phyloP scores from a whole-genome alignment of 2,329 filamentous ascomycete species.

The Podosphaera fusca region DNA sequence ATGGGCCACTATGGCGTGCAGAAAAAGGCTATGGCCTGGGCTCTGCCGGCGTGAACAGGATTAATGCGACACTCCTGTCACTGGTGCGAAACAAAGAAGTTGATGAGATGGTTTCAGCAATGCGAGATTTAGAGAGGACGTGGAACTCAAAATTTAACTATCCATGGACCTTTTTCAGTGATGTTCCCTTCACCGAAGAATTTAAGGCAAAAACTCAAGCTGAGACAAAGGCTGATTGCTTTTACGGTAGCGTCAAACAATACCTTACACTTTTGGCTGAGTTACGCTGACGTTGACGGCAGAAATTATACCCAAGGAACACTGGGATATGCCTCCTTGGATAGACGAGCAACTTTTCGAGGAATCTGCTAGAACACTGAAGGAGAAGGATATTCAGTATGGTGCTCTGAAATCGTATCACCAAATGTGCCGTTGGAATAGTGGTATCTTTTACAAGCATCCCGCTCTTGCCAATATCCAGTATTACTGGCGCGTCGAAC shows the following conservation, averaged over 20 bases:
- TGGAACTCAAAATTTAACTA: slow-evolving; percentile 99
- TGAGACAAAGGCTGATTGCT: slow-evolving; percentile 68
- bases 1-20: slow-evolving; percentile 49
- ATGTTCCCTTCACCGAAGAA: slow-evolving; percentile 75
- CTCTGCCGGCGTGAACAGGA: slow-evolving; percentile 53
- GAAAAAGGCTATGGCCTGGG: slow-evolving; percentile 58
- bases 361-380: slow-evolving; percentile 62
- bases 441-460: slow-evolving; percentile 92
- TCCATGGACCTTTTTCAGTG: slow-evolving; percentile 98
- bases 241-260: slow-evolving; percentile 38
- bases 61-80: slow-evolving; percentile 79
- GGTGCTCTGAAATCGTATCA: slow-evolving; percentile 77
- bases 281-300: slow-evolving; percentile 8
- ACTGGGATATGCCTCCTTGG: slow-evolving; percentile 83
- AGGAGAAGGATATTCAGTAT: slow-evolving; percentile 77
- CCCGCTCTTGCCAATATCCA: slow-evolving; percentile 59
- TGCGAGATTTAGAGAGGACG: slow-evolving; percentile 75
- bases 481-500: slow-evolving; percentile 97
- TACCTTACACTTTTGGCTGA: background rate
- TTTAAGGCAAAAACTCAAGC: slow-evolving; percentile 68
- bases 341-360: slow-evolving; percentile 71
- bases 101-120: slow-evolving; percentile 61
- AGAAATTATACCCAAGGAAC: slow-evolving; percentile 82
- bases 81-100: slow-evolving; percentile 86
- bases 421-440: slow-evolving; percentile 99